Conservation (phyloP, 805 yeast genomes). For the Wickerhamomyces hampshirensis region DNA sequence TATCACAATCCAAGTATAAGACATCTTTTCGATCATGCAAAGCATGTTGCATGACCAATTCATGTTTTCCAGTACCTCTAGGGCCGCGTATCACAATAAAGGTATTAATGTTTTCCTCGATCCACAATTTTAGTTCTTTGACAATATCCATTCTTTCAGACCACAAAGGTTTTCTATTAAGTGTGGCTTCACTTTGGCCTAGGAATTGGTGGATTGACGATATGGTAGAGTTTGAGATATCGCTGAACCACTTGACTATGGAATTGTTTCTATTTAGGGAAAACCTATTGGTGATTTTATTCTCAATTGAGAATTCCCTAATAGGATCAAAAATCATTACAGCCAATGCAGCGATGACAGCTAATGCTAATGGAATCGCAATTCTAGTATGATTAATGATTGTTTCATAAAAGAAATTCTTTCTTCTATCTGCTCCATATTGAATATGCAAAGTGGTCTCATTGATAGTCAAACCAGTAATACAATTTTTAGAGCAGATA, state of each 20-base stretch:
- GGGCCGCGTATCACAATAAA: constrained; percentile 91
- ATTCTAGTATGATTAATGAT: constrained; percentile 75
- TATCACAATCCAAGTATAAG: constrained; percentile 75
- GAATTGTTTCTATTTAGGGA: constrained; percentile 45
- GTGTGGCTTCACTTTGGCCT: constrained; percentile 25
- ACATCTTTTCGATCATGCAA: constrained; percentile 56
- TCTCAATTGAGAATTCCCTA: constrained; percentile 71
- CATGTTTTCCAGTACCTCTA: constrained; percentile 90
- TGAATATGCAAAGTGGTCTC: constrained; percentile 69
- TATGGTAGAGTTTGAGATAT: constrained; percentile 26
- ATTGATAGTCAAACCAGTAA: constrained; percentile 68
- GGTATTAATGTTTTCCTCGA: constrained; percentile 84
- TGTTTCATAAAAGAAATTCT: constrained; percentile 49
- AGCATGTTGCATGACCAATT: constrained; percentile 65
- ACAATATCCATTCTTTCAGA: constrained; percentile 64
- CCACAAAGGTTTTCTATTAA: constrained; percentile 44
- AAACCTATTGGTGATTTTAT: constrained; percentile 60
- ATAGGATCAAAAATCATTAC: constrained; percentile 91
- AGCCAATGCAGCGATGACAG: constrained; percentile 74
- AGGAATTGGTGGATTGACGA: constrained; percentile 31
- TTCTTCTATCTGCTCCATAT: constrained; percentile 54
- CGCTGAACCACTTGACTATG: constrained; percentile 32
- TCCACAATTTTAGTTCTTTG: constrained; percentile 68
- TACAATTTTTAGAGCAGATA: constrained; percentile 83
- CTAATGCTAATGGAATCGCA: constrained; percentile 74